phyloP scores from a whole-genome alignment of 306 rosid genomes.

The Rosa multiflora region DNA sequence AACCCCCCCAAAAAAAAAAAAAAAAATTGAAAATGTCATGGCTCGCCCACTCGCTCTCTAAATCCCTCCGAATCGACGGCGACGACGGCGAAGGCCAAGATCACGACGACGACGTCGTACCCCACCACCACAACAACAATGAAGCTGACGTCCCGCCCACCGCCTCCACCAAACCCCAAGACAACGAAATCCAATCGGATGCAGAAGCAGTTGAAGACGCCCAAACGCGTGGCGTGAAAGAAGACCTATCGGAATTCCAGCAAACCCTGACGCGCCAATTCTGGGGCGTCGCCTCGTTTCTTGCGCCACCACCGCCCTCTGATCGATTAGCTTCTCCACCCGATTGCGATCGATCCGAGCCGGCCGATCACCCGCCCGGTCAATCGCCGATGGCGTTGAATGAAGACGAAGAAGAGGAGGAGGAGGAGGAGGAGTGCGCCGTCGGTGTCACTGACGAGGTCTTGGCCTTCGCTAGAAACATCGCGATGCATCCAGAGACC shows the following conservation, averaged over 20 bases:
- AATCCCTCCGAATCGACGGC: slow-evolving; percentile 66
- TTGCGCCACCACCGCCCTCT: slow-evolving; percentile 51
- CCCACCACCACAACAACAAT: slow-evolving; percentile 29
- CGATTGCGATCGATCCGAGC: slow-evolving; percentile 28
- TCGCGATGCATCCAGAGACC: slow-evolving; percentile 98
- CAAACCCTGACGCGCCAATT: slow-evolving; percentile 84
- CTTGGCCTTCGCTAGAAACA: slow-evolving; percentile 71
- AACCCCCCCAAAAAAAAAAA: not conserved
- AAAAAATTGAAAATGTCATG: slow-evolving; percentile 58
- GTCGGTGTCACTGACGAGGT: slow-evolving; percentile 90
- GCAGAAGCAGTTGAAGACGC: slow-evolving; percentile 18
- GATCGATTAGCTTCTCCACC: slow-evolving; percentile 18
- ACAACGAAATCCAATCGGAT: slow-evolving; percentile 24
- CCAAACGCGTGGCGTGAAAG: slow-evolving; percentile 66
- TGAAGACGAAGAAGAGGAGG: slow-evolving; percentile 23
- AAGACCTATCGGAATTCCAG: slow-evolving; percentile 74
- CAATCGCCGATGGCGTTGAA: slow-evolving; percentile 23
- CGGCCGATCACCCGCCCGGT: slow-evolving; percentile 13
- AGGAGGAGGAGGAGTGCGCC: slow-evolving; percentile 38
- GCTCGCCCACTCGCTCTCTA: slow-evolving; percentile 75
- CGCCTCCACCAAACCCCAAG: slow-evolving; percentile 19
- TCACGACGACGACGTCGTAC: not conserved
- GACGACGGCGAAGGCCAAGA: slow-evolving; percentile 20
- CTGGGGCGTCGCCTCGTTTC: slow-evolving; percentile 87
- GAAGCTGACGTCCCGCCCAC: slow-evolving; percentile 19